These are phyloP conservation scores for Malassezia yamatoensis DNA, from an alignment of 1,284 basidiomycete species.

Conservation along the genomic window DNA sequence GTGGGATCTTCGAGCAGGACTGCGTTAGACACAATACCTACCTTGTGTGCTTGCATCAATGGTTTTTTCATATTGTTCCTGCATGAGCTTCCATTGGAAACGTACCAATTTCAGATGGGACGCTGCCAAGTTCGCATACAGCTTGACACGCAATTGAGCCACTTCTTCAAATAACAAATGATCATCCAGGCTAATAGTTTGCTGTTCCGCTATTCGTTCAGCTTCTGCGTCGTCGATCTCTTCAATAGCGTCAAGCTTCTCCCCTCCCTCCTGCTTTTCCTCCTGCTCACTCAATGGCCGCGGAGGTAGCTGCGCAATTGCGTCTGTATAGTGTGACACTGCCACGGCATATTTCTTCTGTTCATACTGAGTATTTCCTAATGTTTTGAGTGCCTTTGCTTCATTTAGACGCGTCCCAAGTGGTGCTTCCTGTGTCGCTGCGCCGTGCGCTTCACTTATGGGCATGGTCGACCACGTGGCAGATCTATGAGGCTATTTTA, in stretches of 20 bases:
- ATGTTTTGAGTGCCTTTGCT: constrained; percentile 6
- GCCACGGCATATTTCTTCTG: constrained; percentile 7
- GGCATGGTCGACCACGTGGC: constrained; percentile 1
- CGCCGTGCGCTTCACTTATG: background rate
- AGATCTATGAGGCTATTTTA: background rate
- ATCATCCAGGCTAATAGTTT: constrained; percentile 1
- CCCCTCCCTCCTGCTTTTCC: background rate
- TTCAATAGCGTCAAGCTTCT: background rate
- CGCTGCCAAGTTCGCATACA: constrained; percentile 70
- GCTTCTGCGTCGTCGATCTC: background rate
- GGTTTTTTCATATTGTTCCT: constrained; percentile 54
- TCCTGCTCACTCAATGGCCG: background rate
- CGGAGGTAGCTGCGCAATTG: constrained; percentile 11
- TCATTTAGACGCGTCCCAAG: constrained; percentile 1
- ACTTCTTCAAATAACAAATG: background rate
- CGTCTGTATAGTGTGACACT: constrained; percentile 7
- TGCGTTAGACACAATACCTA: background rate
- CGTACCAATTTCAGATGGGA: constrained; percentile 59
- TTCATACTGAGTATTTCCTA: constrained; percentile 6
- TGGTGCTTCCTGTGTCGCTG: background rate
- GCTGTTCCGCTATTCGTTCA: background rate
- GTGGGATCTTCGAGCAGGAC: constrained; percentile 66
- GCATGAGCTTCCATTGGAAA: background rate
- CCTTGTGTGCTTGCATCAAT: constrained; percentile 62
- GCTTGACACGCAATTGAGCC: constrained; percentile 10